These are phyloP conservation scores for Ascochyta koolunga DNA, from an alignment of 2,329 filamentous ascomycete genomes.

Conservation along the genomic window DNA sequence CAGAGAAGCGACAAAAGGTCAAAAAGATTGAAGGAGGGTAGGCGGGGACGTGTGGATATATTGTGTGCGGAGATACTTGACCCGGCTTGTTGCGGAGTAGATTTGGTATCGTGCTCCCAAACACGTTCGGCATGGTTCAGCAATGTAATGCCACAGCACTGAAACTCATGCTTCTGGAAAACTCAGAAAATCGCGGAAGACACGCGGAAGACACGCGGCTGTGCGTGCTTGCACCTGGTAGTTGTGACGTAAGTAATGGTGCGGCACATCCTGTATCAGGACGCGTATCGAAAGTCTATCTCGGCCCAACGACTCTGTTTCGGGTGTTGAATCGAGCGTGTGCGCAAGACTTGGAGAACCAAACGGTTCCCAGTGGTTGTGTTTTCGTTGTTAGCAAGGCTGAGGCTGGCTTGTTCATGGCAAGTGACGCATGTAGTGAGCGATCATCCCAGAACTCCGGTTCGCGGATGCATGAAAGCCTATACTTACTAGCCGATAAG, in stretches of 20 bases:
- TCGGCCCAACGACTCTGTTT: conserved; percentile 10
- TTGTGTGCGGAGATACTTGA: conserved; percentile 1
- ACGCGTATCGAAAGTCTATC: conserved; percentile 13
- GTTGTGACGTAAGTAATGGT: conserved; percentile 7
- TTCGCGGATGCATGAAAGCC: conserved; percentile 1
- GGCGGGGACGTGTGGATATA: conserved; percentile 13
- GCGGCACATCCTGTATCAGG: conserved; percentile 12
- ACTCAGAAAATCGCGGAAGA: neutral
- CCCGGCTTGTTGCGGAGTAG: conserved; percentile 1
- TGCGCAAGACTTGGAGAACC: conserved; percentile 9
- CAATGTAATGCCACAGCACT: conserved; percentile 8
- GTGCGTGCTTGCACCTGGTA: neutral
- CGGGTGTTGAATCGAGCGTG: neutral
- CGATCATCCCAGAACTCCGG: conserved; percentile 12
- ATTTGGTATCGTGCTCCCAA: conserved; percentile 5
- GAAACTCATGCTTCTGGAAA: conserved; percentile 16
- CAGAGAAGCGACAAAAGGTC: neutral
- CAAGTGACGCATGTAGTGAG: conserved; percentile 1
- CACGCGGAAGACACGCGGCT: conserved; percentile 5
- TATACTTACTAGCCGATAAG: neutral
- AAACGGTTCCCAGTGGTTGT: neutral
- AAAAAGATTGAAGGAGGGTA: neutral
- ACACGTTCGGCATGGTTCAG: conserved; percentile 10
- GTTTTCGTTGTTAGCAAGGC: conserved; percentile 1
- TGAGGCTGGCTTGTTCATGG: neutral